Percentiles rank a stretch among this genome's conserved stretches.
Conservation (phyloP, 139 green algal species). For the Chlorokybus atmophyticus region DNA sequence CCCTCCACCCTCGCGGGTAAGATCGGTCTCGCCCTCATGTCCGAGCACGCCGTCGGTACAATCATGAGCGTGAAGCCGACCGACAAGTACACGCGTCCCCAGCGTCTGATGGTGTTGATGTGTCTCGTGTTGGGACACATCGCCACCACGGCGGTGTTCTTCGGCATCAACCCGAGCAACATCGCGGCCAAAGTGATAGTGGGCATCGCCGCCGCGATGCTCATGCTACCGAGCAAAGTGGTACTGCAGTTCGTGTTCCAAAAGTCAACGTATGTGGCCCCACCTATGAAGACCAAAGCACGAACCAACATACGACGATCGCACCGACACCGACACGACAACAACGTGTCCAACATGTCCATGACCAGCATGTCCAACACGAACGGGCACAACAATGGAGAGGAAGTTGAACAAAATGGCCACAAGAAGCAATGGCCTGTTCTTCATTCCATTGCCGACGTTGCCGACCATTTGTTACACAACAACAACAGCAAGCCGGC, state of each 20-base stretch:
- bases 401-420: no score
- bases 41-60: conserved; percentile 7
- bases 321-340: no score
- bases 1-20: background rate
- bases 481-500: no score
- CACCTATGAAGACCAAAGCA: conserved; percentile 1
- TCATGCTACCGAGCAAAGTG: conserved; percentile 11
- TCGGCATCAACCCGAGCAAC: conserved; percentile 23
- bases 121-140: conserved; percentile 19
- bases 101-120: conserved; percentile 19
- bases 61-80: conserved; percentile 10
- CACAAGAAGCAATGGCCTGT: no score
- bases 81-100: conserved; percentile 20
- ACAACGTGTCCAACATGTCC: no score
- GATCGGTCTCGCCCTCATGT: background rate
- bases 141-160: conserved; percentile 20
- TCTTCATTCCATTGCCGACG: no score
- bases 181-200: conserved; percentile 22
- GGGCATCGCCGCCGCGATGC: conserved; percentile 12
- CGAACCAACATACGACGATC: no score
- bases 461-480: no score
- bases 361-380: no score
- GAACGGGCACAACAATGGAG: no score
- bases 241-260: conserved; percentile 21
- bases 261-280: conserved; percentile 12